Conservation (phyloP, 768 basidiomycete species). For the Xerocomellus intermedius region DNA sequence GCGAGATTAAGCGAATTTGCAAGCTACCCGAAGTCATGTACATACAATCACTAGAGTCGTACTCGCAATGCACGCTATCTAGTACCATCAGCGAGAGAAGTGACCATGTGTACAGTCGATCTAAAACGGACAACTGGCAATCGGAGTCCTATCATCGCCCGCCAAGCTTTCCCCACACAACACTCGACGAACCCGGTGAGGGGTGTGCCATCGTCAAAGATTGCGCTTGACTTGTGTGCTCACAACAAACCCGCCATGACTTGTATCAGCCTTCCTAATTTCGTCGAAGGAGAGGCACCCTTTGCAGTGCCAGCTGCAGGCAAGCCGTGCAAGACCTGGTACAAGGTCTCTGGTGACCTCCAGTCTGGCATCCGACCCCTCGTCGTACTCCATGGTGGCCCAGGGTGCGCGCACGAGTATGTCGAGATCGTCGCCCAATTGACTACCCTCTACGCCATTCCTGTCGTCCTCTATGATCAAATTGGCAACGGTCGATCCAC, state of each 20-base stretch:
- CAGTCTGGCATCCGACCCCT: slow-evolving; percentile 39
- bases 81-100: no score
- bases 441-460: slow-evolving; percentile 35
- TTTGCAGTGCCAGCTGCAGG: slow-evolving; percentile 28
- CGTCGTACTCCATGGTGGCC: slow-evolving; percentile 54
- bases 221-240: not conserved
- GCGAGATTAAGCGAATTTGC: not conserved
- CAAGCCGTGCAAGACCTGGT: slow-evolving; percentile 46
- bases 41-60: no score
- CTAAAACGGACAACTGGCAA: not conserved
- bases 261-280: slow-evolving; percentile 23
- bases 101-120: not conserved
- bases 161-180: not conserved
- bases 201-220: not conserved
- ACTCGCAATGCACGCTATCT: no score
- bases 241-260: slow-evolving; percentile 20
- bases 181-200: not conserved
- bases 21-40: no score
- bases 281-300: slow-evolving; percentile 32
- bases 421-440: slow-evolving; percentile 41
- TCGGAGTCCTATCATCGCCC: not conserved
- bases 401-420: slow-evolving; percentile 45
- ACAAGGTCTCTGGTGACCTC: slow-evolving; percentile 48
- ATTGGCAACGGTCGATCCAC: slow-evolving; percentile 55
- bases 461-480: slow-evolving; percentile 57